Evolutionary conservation across 2,329 filamentous ascomycete species (phyloP).

Genomic region (Calonectria pseudoreteaudii): DNA sequence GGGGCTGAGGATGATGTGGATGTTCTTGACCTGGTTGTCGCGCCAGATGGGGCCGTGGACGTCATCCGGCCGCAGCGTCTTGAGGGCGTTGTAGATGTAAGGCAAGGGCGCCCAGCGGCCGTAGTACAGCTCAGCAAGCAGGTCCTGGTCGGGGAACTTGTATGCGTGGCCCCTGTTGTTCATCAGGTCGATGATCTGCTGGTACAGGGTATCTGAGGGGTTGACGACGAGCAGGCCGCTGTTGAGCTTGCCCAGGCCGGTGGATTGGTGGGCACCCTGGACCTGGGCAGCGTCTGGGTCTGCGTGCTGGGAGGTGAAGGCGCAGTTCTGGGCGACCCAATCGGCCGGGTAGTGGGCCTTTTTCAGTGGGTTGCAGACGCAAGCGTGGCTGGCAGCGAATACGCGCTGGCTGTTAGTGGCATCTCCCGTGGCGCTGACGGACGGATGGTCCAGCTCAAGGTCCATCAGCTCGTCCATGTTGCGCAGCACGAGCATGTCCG

Average conservation of each 20-base stretch:
- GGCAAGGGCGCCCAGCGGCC: conserved; percentile 69
- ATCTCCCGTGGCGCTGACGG: conserved; percentile 37
- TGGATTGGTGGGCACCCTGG: conserved; percentile 56
- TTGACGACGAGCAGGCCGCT: conserved; percentile 68
- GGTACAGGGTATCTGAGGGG: conserved; percentile 61
- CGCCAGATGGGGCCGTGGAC: conserved; percentile 69
- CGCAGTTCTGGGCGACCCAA: conserved; percentile 72
- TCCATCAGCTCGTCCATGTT: conserved; percentile 97
- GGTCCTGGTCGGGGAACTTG: conserved; percentile 70
- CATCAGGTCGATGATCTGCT: conserved; percentile 64
- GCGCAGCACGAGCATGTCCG: conserved; percentile 84
- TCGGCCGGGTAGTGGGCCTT: conserved; percentile 82
- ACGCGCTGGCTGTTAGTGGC: conserved; percentile 64
- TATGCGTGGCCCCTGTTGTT: conserved; percentile 58
- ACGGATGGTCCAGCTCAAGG: conserved; percentile 72
- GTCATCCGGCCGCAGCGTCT: conserved; percentile 65
- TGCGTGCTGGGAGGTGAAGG: conserved; percentile 66
- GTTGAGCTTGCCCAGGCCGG: conserved; percentile 61
- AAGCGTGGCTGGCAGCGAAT: conserved; percentile 87
- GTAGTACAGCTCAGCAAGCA: conserved; percentile 67
- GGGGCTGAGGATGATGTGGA: conserved; percentile 71
- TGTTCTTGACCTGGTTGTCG: conserved; percentile 68
- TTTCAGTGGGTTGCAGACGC: conserved; percentile 85
- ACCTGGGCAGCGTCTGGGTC: conserved; percentile 60
- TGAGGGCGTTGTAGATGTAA: conserved; percentile 72